Evolutionary conservation across 768 basidiomycete species (phyloP).

Genomic region (Tremella fuciformis): DNA sequence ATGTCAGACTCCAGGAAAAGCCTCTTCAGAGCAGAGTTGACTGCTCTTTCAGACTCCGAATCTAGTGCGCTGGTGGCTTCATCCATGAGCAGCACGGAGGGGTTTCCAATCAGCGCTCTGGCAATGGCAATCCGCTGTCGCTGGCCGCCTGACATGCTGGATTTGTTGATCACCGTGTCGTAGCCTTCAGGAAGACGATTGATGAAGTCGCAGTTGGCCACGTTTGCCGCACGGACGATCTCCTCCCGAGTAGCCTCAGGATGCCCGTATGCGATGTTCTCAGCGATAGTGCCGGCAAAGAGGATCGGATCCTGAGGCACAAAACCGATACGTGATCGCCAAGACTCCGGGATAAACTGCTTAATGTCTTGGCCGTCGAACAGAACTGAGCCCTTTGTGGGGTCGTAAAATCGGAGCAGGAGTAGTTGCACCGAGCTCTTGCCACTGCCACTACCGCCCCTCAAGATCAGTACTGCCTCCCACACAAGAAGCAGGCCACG

Average conservation of each 20-base stretch:
- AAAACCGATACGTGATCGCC: slow-evolving; percentile 81
- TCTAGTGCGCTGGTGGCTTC: slow-evolving; percentile 64
- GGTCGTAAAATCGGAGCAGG: slow-evolving; percentile 84
- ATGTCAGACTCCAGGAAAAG: slow-evolving; percentile 73
- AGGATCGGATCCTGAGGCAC: slow-evolving; percentile 90
- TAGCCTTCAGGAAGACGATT: slow-evolving; percentile 89
- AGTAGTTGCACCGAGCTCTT: slow-evolving; percentile 89
- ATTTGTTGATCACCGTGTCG: slow-evolving; percentile 74
- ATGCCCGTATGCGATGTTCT: slow-evolving; percentile 86
- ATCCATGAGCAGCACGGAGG: slow-evolving; percentile 78
- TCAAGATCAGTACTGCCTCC: slow-evolving; percentile 45
- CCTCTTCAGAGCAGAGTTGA: slow-evolving; percentile 85
- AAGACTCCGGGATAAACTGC: slow-evolving; percentile 75
- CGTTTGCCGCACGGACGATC: slow-evolving; percentile 77
- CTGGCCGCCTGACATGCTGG: slow-evolving; percentile 55
- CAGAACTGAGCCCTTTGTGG: slow-evolving; percentile 70
- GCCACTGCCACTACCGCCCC: slow-evolving; percentile 85
- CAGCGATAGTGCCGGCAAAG: slow-evolving; percentile 87
- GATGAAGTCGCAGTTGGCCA: slow-evolving; percentile 93
- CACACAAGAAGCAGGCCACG: slow-evolving; percentile 48
- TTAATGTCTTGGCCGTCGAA: slow-evolving; percentile 86
- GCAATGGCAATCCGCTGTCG: slow-evolving; percentile 75
- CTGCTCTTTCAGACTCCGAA: slow-evolving; percentile 53
- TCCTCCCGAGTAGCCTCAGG: slow-evolving; percentile 65
- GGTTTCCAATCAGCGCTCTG: slow-evolving; percentile 81